Percentiles rank a stretch among this genome's conserved stretches.
Evolutionary conservation across 225 moss, liverwort and hornwort genomes (phyloP).

Genomic region (Physcomitrellopsis africana): DNA sequence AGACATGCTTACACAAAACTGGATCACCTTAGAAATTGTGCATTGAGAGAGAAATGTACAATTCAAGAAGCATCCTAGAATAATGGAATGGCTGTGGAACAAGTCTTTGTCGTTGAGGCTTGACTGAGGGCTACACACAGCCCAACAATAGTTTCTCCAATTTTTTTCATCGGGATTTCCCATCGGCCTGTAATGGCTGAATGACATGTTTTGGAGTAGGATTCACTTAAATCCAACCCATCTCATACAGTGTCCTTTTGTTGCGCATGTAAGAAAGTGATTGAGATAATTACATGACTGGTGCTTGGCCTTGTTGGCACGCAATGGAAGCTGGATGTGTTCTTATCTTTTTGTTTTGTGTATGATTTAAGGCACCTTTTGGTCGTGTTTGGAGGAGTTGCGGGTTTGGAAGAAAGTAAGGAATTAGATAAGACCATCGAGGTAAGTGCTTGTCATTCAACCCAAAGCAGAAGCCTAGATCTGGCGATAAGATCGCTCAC

Average conservation of each 20-base stretch:
- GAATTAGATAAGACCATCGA: constrained; percentile 64
- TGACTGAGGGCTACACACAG: constrained; percentile 39
- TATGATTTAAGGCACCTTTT: constrained; percentile 64
- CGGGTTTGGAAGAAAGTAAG: constrained; percentile 79
- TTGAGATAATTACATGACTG: too few relatives aligned
- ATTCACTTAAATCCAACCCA: not conserved
- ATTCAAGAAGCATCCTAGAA: constrained; percentile 27
- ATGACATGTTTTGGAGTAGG: not conserved
- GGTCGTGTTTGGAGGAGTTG: constrained; percentile 84
- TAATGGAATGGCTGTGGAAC: constrained; percentile 34
- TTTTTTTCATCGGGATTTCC: not conserved
- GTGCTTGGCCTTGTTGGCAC: too few relatives aligned
- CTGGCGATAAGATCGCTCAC: not conserved
- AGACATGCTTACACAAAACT: not conserved
- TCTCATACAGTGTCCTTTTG: not conserved
- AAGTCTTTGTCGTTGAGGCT: constrained; percentile 31
- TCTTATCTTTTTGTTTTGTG: constrained; percentile 25
- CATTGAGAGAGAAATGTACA: constrained; percentile 20
- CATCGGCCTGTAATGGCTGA: not conserved
- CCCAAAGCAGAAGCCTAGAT: not conserved
- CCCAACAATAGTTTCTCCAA: constrained; percentile 14
- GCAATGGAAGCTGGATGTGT: not conserved
- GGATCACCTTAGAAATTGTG: constrained; percentile 2
- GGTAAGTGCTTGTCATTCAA: constrained; percentile 44
- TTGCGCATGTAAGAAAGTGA: not conserved